Conservation (phyloP, 2,329 filamentous ascomycete genomes). For the Cryoendolithus antarcticus region DNA sequence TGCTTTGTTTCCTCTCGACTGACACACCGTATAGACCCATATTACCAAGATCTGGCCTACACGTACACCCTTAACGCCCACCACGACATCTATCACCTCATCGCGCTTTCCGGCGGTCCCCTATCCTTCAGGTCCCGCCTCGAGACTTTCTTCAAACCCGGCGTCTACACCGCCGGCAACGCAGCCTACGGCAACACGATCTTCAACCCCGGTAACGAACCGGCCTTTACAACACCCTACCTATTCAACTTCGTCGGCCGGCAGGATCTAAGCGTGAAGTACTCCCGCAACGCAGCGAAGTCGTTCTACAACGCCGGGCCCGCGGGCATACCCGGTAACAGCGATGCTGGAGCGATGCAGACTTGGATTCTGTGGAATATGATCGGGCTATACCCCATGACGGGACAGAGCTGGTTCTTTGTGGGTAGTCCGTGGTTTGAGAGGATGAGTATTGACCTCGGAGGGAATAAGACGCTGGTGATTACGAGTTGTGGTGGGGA, state of each 20-base stretch:
- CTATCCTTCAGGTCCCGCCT: slow-evolving; percentile 45
- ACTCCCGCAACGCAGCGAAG: slow-evolving; percentile 47
- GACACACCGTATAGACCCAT: slow-evolving; percentile 1
- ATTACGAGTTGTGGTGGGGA: slow-evolving; percentile 43
- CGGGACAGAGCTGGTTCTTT: slow-evolving; percentile 46
- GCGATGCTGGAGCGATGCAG: slow-evolving; percentile 62
- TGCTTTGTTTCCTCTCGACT: too few species aligned
- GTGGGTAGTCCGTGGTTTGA: slow-evolving; percentile 47
- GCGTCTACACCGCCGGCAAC: slow-evolving; percentile 20
- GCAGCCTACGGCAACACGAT: slow-evolving; percentile 29
- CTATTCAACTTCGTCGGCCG: slow-evolving; percentile 55
- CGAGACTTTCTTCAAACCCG: slow-evolving; percentile 47
- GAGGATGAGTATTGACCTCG: slow-evolving; percentile 47
- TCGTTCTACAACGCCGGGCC: slow-evolving; percentile 45
- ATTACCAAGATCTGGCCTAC: slow-evolving; percentile 10
- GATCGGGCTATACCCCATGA: slow-evolving; percentile 56
- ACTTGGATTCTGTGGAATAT: slow-evolving; percentile 58
- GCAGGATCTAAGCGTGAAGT: slow-evolving; percentile 48
- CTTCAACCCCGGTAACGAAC: slow-evolving; percentile 52
- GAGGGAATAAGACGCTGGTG: slow-evolving; percentile 39
- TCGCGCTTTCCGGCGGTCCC: slow-evolving; percentile 43
- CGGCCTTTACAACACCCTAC: slow-evolving; percentile 54
- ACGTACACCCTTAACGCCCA: slow-evolving; percentile 55
- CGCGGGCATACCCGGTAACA: slow-evolving; percentile 54
- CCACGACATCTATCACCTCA: slow-evolving; percentile 48